phyloP scores from a whole-genome alignment of 345 rosid genomes.

The Isatis tinctoria region DNA sequence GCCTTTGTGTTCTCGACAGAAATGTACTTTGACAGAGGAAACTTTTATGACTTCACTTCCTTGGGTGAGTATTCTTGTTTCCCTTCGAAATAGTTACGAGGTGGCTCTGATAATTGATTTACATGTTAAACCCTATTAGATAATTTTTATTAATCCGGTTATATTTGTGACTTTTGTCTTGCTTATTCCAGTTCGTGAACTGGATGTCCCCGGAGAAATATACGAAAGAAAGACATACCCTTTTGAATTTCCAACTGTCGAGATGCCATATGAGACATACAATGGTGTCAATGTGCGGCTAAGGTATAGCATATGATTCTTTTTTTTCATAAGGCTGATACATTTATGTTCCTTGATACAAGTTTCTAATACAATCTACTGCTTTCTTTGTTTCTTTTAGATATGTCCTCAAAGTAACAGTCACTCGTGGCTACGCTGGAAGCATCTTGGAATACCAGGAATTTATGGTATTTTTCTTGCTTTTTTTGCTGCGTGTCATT shows the following conservation, averaged over 20 bases:
- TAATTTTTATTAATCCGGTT: neutral
- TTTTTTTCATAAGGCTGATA: neutral
- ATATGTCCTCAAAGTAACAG: conserved; percentile 88
- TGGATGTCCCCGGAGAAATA: conserved; percentile 96
- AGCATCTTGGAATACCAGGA: conserved; percentile 93
- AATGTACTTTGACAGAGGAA: conserved; percentile 95
- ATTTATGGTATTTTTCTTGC: conserved; percentile 54
- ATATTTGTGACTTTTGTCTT: neutral
- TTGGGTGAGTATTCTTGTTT: conserved; percentile 60
- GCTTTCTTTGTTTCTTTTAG: conserved; percentile 33
- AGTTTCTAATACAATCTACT: neutral
- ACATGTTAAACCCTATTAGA: neutral
- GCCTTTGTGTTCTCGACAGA: conserved; percentile 45
- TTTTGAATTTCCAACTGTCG: conserved; percentile 93
- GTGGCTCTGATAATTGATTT: neutral
- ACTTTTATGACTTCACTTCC: conserved; percentile 93
- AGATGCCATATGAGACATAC: conserved; percentile 98
- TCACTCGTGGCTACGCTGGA: conserved; percentile 89
- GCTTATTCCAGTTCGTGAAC: conserved; percentile 71
- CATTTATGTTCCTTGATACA: neutral
- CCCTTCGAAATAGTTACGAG: neutral
- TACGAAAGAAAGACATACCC: conserved; percentile 86
- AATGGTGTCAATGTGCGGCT: conserved; percentile 93
- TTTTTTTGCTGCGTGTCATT: neutral
- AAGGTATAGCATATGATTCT: conserved; percentile 48